Evolutionary conservation across 1,284 basidiomycete genomes (phyloP), one percentile per base, ranked within the genome.

Genomic region (Trichosporon asahii): DNA sequence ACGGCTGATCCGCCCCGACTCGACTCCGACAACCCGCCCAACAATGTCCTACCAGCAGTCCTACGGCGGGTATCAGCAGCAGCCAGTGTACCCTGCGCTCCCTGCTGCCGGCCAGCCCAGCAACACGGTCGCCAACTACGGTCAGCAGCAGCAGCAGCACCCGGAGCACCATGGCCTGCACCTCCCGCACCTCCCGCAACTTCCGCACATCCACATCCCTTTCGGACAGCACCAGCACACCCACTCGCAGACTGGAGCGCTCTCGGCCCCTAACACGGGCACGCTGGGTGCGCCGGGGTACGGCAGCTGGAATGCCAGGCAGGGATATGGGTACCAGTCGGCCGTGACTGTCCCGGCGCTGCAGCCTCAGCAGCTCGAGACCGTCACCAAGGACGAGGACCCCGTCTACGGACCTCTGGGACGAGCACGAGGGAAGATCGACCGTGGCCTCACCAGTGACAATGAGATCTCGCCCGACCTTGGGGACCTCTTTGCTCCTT

Each of bases 381-480:
- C 64, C n/a, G 75, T 78, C 8, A 60, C 63, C 12, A 76, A 76
- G 72, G 78, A 80, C 65, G 79, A 82, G 68, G 80, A 80, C 73
- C 72, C 77, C 3, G 71, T 79, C 5, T 82, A 81, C 70, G 80
- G 80, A 14, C 78, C 80, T 0, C 66, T 83, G 21, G 71, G 74
- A 1, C 70, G 79, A 15, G 79, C 81, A 18, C 74, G 76, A 60
- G 70, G 69, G 6, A 80, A 80, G 71, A 74, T 82, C 8, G 78
- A 77, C 33, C 75, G 80, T 64, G 77, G 73, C 0, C 67, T 81
- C 40, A 68, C 68, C 1, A 73, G 70, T 12, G 81, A 82, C 74
- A 72, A 76, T 40, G 78, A 81, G 70, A 79, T 81, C 23, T 79
- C 79, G 60, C 74, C 74, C 33, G 80, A 81, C 70, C 57, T 83